Conservation (phyloP, 2,329 filamentous ascomycete genomes). For the Amylocarpus encephaloides region DNA sequence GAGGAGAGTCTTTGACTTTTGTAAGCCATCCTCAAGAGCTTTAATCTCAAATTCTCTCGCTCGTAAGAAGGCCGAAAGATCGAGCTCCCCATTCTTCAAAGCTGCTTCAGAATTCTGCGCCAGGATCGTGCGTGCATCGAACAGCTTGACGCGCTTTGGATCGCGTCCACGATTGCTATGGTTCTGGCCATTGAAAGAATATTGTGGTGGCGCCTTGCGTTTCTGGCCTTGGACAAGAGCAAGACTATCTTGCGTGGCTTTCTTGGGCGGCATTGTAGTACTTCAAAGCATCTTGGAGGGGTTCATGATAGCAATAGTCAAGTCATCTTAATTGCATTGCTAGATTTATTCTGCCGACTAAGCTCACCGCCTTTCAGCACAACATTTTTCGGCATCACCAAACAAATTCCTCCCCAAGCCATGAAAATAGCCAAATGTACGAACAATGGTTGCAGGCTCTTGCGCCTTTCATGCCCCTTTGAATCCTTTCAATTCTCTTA, state of each 20-base stretch:
- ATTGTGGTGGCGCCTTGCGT: constrained; percentile 24
- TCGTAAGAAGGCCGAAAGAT: constrained; percentile 77
- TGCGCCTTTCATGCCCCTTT: too few relatives aligned
- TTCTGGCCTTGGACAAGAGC: constrained; percentile 14
- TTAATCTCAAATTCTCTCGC: constrained; percentile 86
- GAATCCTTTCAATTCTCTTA: too few relatives aligned
- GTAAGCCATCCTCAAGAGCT: constrained; percentile 77
- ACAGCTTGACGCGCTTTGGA: constrained; percentile 35
- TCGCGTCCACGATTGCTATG: constrained; percentile 19
- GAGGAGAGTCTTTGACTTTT: constrained; percentile 56
- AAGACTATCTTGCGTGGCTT: not conserved
- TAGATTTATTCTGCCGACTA: too few relatives aligned
- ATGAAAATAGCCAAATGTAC: too few relatives aligned
- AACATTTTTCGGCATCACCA: too few relatives aligned
- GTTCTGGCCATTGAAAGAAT: constrained; percentile 13
- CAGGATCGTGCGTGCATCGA: constrained; percentile 40
- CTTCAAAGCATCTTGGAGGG: too few relatives aligned
- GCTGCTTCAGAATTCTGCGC: constrained; percentile 37
- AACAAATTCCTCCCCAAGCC: too few relatives aligned
- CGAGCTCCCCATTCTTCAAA: constrained; percentile 66
- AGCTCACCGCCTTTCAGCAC: too few relatives aligned
- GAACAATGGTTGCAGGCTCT: too few relatives aligned
- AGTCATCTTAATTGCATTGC: too few relatives aligned
- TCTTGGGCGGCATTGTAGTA: constrained; percentile 18
- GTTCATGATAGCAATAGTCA: too few relatives aligned